These are phyloP conservation scores for Oryza nivara DNA, from an alignment of 176 grass and related monocot species.

Conservation along the genomic window DNA sequence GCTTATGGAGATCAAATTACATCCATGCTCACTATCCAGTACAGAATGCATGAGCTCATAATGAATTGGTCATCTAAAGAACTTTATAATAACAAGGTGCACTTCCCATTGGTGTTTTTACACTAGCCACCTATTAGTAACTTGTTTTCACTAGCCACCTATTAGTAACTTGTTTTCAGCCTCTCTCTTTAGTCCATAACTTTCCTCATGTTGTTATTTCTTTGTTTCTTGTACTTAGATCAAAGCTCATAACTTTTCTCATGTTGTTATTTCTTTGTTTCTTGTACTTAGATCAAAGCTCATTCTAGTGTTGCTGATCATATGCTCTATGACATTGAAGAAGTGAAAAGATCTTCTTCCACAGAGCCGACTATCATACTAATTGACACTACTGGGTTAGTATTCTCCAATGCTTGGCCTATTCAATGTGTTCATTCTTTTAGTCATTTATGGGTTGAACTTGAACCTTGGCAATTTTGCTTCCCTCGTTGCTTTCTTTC, in stretches of 20 bases:
- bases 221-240: conserved; percentile 59
- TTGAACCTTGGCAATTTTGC: not conserved
- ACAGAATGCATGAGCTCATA: conserved; percentile 93
- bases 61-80: conserved; percentile 99
- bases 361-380: conserved; percentile 92
- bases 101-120: not conserved
- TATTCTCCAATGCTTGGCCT: conserved; percentile 36
- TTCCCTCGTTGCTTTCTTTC: not conserved
- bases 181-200: not conserved
- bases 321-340: conserved; percentile 87
- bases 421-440: conserved; percentile 2
- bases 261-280: conserved; percentile 5
- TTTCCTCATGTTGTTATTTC: conserved; percentile 10
- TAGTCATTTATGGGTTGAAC: not conserved
- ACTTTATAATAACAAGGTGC: conserved; percentile 92
- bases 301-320: conserved; percentile 82
- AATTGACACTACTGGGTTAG: conserved; percentile 92
- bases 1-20: conserved; percentile 78
- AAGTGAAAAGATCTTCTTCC: conserved; percentile 75
- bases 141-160: conserved; percentile 1
- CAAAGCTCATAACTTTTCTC: conserved; percentile 52
- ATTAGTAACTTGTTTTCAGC: conserved; percentile 3
- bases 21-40: conserved; percentile 90
- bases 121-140: conserved; percentile 16
- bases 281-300: conserved; percentile 73